These are phyloP conservation scores for Karstenula rhodostoma DNA, from an alignment of 2,329 filamentous ascomycete genomes.

Conservation along the genomic window DNA sequence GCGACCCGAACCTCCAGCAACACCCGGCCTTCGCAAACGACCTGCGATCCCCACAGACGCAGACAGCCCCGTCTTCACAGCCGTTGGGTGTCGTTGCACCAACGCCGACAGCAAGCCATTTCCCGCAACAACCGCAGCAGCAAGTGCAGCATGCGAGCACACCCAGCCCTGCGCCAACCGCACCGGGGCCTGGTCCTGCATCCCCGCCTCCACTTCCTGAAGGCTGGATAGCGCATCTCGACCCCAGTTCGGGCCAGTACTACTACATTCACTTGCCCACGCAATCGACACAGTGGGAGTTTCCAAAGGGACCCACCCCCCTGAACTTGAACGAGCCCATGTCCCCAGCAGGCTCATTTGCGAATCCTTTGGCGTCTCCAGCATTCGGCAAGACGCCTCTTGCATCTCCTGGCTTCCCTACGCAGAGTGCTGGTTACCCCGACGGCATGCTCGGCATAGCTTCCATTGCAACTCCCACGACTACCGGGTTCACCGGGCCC, in stretches of 20 bases:
- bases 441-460: constrained; percentile 87
- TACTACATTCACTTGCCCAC: constrained; percentile 98
- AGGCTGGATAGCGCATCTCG: constrained; percentile 97
- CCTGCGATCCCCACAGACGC: constrained; percentile 62
- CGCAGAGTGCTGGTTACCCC: constrained; percentile 83
- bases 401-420: constrained; percentile 82
- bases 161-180: constrained; percentile 55
- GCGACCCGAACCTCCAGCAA: constrained; percentile 59
- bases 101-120: constrained; percentile 39
- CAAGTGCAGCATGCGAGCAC: constrained; percentile 47
- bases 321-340: constrained; percentile 85
- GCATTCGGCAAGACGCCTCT: constrained; percentile 67
- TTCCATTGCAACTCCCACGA: constrained; percentile 74
- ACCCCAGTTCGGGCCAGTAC: constrained; percentile 95
- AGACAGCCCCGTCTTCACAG: constrained; percentile 49
- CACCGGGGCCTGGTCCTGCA: constrained; percentile 68
- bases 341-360: constrained; percentile 73
- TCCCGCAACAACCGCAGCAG: constrained; percentile 33
- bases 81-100: constrained; percentile 38
- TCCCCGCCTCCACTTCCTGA: constrained; percentile 94
- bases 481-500: constrained; percentile 87
- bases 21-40: constrained; percentile 96
- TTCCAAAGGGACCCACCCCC: constrained; percentile 93
- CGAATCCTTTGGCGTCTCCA: constrained; percentile 56
- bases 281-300: constrained; percentile 98